Percentiles rank a stretch among this genome's conserved stretches.
Evolutionary conservation across 192 early-diverging fungal genomes (phyloP).

Genomic region (Phlyctochytrium planicorne): DNA sequence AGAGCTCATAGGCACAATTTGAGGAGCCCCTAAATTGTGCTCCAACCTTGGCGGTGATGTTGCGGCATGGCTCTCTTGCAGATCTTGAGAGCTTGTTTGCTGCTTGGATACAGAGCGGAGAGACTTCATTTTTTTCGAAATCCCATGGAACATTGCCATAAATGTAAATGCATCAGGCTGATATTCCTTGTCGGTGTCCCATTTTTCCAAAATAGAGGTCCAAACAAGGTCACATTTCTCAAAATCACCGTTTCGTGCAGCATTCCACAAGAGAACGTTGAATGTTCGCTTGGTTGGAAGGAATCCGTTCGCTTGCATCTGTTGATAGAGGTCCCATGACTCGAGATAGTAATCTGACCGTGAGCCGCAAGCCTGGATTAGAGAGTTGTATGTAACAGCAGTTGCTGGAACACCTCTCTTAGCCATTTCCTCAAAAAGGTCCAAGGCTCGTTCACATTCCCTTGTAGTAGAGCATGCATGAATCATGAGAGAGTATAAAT

Average conservation of each 20-base stretch:
- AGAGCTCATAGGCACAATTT: no score
- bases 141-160: not conserved
- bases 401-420: conserved; percentile 67
- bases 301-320: conserved; percentile 87
- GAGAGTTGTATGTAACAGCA: conserved; percentile 81
- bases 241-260: conserved; percentile 68
- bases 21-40: no score
- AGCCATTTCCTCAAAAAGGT: conserved; percentile 88
- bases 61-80: no score
- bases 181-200: no score
- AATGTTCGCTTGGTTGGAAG: conserved; percentile 75
- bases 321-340: conserved; percentile 73
- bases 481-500: conserved; percentile 87
- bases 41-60: no score
- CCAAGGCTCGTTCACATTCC: conserved; percentile 87
- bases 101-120: not conserved
- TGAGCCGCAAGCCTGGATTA: conserved; percentile 80
- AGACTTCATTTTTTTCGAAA: not conserved
- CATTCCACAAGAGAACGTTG: conserved; percentile 77
- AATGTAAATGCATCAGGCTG: not conserved
- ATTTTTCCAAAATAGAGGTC: not conserved
- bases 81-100: no score
- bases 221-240: not conserved
- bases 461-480: conserved; percentile 81
- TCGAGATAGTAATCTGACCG: conserved; percentile 83